Base-by-base conservation (phyloP, 2,329 filamentous ascomycete species). In the Blastomyces emzantsi region DNA sequence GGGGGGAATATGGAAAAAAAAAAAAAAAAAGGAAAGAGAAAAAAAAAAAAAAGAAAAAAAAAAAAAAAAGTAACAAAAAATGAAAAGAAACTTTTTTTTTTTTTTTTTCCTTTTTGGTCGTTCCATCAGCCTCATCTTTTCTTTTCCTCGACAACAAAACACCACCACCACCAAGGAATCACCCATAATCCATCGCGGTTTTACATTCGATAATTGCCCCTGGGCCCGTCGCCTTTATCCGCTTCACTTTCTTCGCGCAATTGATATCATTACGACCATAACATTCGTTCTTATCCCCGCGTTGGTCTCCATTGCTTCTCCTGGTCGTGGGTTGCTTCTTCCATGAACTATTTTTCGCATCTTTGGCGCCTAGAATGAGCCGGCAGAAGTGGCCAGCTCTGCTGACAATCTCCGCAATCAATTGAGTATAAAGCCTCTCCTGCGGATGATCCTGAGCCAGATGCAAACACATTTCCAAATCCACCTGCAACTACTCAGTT, bases 71-170 rank as follows among this genome's bases (percentile, higher is more conserved):
- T n/a, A n/a, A n/a, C n/a, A n/a, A n/a, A n/a, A n/a, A n/a, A n/a
- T n/a, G n/a, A n/a, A n/a, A n/a, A n/a, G n/a, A n/a, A n/a, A n/a
- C n/a, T 39, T 39, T 36, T 36, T 36, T 36, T 11, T 36, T 11
- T 11, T 36, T 36, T 36, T 36, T 36, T 36, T 2, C 33, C 8
- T 36, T 36, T 36, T 36, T 1, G 33, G 33, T 36, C 33, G 7
- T 41, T 33, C 28, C 17, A 28, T 54, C 47, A 61, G 60, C 60
- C 60, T 61, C 60, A 61, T 61, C 25, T 61, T 54, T 54, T 52
- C 41, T 30, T 43, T 11, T 22, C 17, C 56, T 28, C 25, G 41
- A 28, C 57, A 60, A 60, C 41, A 30, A 28, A 33, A n/a, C 47
- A 45, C 57, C 47, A 45, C 39, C 47, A 45, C 39, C 30, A 28